A percentile compares a stretch with the other conserved stretches of the same genome.
These are phyloP conservation scores for Umbelopsis sp. DNA, from an alignment of 371 early-diverging fungal species.

Conservation along the genomic window DNA sequence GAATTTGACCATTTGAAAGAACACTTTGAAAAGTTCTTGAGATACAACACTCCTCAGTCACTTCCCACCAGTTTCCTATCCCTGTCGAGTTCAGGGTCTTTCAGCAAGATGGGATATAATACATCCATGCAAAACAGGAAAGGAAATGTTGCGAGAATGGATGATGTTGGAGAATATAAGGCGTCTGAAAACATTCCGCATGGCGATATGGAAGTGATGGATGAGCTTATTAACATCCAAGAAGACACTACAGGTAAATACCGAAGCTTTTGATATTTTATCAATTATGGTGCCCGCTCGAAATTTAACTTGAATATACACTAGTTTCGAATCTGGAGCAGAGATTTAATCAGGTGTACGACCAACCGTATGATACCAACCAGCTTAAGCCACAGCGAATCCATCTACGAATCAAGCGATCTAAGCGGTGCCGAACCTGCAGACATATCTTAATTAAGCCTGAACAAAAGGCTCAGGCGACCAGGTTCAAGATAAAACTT, in stretches of 20 bases:
- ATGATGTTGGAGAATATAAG: slow-evolving; percentile 53
- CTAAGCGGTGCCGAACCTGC: slow-evolving; percentile 86
- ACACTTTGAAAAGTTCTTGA: slow-evolving; percentile 74
- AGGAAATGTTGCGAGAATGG: slow-evolving; percentile 38
- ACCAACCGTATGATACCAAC: slow-evolving; percentile 62
- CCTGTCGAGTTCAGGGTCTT: slow-evolving; percentile 40
- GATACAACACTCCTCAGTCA: slow-evolving; percentile 45
- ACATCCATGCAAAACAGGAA: slow-evolving; percentile 30
- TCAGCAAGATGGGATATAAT: slow-evolving; percentile 45
- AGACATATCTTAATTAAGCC: slow-evolving; percentile 90
- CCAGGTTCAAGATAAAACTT: slow-evolving; percentile 85
- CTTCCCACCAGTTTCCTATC: slow-evolving; percentile 47
- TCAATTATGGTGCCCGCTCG: too few species aligned
- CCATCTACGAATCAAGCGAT: slow-evolving; percentile 82
- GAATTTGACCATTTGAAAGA: slow-evolving; percentile 87
- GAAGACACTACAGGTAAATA: slow-evolving; percentile 6
- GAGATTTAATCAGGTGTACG: slow-evolving; percentile 68
- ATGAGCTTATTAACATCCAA: slow-evolving; percentile 50
- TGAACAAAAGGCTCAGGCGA: slow-evolving; percentile 87
- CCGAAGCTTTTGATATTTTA: too few species aligned
- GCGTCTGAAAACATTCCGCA: slow-evolving; percentile 55
- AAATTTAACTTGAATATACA: background rate
- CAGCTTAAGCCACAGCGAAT: slow-evolving; percentile 83
- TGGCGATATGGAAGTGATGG: slow-evolving; percentile 48
- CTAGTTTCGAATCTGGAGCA: slow-evolving; percentile 71